Base-by-base conservation (phyloP, 805 yeast genomes). In the Myxozyma geophila region DNA sequence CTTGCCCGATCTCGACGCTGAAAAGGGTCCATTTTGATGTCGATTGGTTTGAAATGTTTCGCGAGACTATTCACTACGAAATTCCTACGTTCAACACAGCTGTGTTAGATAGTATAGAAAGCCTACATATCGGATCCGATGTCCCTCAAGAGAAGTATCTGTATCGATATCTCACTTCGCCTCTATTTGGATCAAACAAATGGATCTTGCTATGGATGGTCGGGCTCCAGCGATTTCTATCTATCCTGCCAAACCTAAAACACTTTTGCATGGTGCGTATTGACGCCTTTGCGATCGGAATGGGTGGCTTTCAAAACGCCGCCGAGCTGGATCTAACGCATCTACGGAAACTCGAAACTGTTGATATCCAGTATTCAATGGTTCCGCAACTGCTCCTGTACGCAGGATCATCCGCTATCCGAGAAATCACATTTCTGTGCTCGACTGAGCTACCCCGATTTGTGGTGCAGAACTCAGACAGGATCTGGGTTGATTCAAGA, bases 371-470 rank as follows among this genome's bases (percentile, higher is more conserved):
- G 19, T 61, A 61, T 51, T 61, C 60, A 12, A 61, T 61, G 64
- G 58, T 61, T n/a, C 64, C 64, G 10, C 60, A 61, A 47, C 53
- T 61, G 8, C 39, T 61, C 10, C 47, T 61, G 28, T 40, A 39
- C 40, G 63, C 63, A 3, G 44, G 46, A 1, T 47, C 54, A 6
- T 8, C 43, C 17, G 4, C 48, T 2, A 28, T 59, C 17, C 54
- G 46, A 10, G 54, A 36, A 12, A 19, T 59, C 19, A 41, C 15
- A n/a, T 61, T 61, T 43, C 48, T 53, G 7, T 61, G 64, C n/a
- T 55, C 64, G 35, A 61, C 64, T 6, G 64, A 61, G 33, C 17
- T 61, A n/a, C 64, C 64, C 28, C 46, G 58, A 40, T 57, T 61
- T 15, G 56, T 60, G 39, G 46, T 43, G 12, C 52, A 39, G 17